A percentile compares a stretch with the other conserved stretches of the same genome.
Conservation (phyloP, 768 basidiomycete genomes). For the Termitomyces eurrhizus region DNA sequence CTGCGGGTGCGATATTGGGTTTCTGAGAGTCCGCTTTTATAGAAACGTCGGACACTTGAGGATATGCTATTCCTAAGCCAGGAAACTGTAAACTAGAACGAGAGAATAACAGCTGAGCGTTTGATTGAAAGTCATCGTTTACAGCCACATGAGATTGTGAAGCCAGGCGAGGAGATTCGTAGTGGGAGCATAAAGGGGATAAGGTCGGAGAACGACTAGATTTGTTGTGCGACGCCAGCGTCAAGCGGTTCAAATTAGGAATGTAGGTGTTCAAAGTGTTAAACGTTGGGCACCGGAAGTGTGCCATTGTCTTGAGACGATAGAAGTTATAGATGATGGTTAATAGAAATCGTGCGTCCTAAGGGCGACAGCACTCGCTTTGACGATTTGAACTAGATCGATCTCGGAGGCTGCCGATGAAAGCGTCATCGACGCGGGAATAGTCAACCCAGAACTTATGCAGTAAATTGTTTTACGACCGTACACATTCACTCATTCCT, state of each 20-base stretch:
- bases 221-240: slow-evolving; percentile 28
- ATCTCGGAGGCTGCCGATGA: not conserved
- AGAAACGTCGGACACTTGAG: not conserved
- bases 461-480: not conserved
- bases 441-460: not conserved
- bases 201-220: slow-evolving; percentile 21
- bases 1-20: not conserved
- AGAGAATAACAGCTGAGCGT: slow-evolving; percentile 17
- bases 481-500: slow-evolving; percentile 5
- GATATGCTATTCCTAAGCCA: slow-evolving; percentile 13
- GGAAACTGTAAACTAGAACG: slow-evolving; percentile 22
- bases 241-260: slow-evolving; percentile 15
- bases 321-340: not conserved
- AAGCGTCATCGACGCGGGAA: no score
- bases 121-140: slow-evolving; percentile 33
- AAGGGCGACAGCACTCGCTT: slow-evolving; percentile 7
- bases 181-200: slow-evolving; percentile 19
- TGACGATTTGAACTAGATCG: no score
- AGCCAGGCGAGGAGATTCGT: slow-evolving; percentile 8
- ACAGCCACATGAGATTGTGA: slow-evolving; percentile 15
- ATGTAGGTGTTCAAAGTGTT: slow-evolving; percentile 12
- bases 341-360: slow-evolving; percentile 2
- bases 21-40: slow-evolving; percentile 3
- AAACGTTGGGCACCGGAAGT: slow-evolving; percentile 10
- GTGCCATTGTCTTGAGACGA: slow-evolving; percentile 9